Percentiles rank a stretch among this genome's conserved stretches.
These are phyloP conservation scores for Fragaria nilgerrensis DNA, from an alignment of 306 rosid species.

Conservation along the genomic window DNA sequence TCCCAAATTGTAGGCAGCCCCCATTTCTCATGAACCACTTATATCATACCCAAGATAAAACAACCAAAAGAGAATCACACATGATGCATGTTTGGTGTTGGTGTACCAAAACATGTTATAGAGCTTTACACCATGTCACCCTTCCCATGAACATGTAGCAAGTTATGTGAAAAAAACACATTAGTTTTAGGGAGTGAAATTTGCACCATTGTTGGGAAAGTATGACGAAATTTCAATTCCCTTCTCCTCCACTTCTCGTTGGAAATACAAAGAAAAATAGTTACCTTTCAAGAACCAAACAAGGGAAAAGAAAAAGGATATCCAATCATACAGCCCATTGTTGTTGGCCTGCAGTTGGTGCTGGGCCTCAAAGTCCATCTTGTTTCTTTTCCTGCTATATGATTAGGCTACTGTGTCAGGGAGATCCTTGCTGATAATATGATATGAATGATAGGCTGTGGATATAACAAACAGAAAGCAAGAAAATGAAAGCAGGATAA, in stretches of 20 bases:
- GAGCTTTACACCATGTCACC: background rate
- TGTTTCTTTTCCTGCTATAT: background rate
- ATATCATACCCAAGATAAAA: background rate
- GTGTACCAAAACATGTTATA: background rate
- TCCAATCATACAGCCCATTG: no score
- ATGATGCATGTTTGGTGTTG: background rate
- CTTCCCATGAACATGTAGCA: background rate
- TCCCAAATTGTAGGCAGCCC: background rate
- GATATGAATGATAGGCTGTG: conserved; percentile 1
- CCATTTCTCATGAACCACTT: background rate
- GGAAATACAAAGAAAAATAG: no score
- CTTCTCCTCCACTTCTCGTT: no score
- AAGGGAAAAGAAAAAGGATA: no score
- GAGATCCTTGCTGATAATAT: background rate
- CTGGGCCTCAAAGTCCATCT: background rate
- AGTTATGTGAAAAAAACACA: background rate
- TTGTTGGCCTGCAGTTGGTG: background rate
- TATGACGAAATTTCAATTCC: no score
- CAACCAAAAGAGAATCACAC: background rate
- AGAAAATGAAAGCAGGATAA: background rate
- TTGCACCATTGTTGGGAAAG: no score
- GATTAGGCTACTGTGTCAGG: background rate
- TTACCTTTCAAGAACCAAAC: no score
- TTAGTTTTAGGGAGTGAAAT: no score
- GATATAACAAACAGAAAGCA: conserved; percentile 5